A percentile compares a stretch with the other conserved stretches of the same genome.
phyloP scores from a whole-genome alignment of 2,329 filamentous ascomycete genomes.

The Neofusicoccum kwambonambiense region DNA sequence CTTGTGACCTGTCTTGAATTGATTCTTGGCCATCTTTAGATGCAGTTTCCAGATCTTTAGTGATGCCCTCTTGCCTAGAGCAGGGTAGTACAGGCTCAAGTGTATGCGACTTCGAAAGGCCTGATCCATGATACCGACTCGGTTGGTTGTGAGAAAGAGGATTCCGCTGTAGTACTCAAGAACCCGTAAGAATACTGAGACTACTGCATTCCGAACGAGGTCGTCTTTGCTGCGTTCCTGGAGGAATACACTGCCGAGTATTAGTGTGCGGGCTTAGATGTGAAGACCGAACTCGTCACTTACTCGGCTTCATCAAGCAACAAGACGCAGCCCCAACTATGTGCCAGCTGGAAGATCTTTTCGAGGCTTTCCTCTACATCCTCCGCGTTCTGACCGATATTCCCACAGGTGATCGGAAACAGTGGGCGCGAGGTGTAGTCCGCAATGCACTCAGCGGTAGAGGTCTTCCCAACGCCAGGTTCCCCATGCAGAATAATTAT shows the following conservation, averaged over 20 bases:
- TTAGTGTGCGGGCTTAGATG: not conserved
- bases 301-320: slow-evolving; percentile 16
- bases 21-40: not conserved
- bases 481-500: slow-evolving; percentile 4
- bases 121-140: slow-evolving; percentile 29
- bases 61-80: not conserved
- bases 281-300: not conserved
- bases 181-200: slow-evolving; percentile 20
- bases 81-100: slow-evolving; percentile 28
- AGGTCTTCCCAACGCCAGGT: slow-evolving; percentile 1
- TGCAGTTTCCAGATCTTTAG: not conserved
- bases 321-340: slow-evolving; percentile 15
- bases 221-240: slow-evolving; percentile 47
- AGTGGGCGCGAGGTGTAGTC: not conserved
- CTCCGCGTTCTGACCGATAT: slow-evolving; percentile 19
- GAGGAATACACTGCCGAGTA: slow-evolving; percentile 44
- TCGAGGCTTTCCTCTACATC: slow-evolving; percentile 21
- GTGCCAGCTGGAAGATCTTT: slow-evolving; percentile 19
- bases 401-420: slow-evolving; percentile 16
- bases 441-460: slow-evolving; percentile 5
- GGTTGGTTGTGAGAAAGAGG: slow-evolving; percentile 37
- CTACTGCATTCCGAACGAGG: slow-evolving; percentile 49
- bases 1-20: not conserved
- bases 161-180: slow-evolving; percentile 25
- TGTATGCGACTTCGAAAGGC: slow-evolving; percentile 27